A percentile compares a stretch with the other conserved stretches of the same genome.
Evolutionary conservation across 1,284 basidiomycete species (phyloP).

Genomic region (Veloporphyrellus conicus): DNA sequence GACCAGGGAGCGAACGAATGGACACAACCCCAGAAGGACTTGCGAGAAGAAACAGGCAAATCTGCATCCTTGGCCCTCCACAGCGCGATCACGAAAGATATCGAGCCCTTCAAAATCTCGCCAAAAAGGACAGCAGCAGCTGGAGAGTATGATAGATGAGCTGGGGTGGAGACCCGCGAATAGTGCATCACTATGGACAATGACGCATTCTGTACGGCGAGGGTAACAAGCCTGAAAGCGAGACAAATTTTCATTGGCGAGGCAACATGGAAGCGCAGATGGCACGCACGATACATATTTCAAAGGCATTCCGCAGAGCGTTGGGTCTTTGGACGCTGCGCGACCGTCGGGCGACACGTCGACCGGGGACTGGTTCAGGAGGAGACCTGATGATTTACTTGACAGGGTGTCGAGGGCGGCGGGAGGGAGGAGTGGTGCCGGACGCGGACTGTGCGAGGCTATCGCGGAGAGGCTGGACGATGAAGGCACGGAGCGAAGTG

Average conservation of each 20-base stretch:
- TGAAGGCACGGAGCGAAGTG: conserved; percentile 37
- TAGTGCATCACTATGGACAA: conserved; percentile 96
- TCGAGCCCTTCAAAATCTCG: conserved; percentile 88
- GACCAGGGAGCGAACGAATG: conserved; percentile 40
- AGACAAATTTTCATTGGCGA: conserved; percentile 2
- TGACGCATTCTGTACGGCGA: conserved; percentile 95
- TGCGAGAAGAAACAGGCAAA: conserved; percentile 41
- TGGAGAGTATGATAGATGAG: conserved; percentile 80
- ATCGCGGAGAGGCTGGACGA: conserved; percentile 27
- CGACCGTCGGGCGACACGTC: conserved; percentile 27
- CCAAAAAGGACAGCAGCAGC: conserved; percentile 91
- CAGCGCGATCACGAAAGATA: conserved; percentile 77
- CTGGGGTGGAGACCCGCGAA: conserved; percentile 80
- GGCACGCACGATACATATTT: conserved; percentile 60
- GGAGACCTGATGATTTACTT: conserved; percentile 30
- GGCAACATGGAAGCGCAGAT: background rate
- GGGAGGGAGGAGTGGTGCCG: conserved; percentile 37
- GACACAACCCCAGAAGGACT: conserved; percentile 41
- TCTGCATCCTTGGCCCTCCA: conserved; percentile 43
- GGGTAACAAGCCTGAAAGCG: conserved; percentile 67
- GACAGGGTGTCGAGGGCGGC: conserved; percentile 30
- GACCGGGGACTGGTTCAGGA: conserved; percentile 33
- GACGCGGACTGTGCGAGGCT: conserved; percentile 32
- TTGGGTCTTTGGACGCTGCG: conserved; percentile 32
- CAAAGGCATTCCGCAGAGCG: conserved; percentile 52